Evolutionary conservation across 1,284 basidiomycete genomes (phyloP), one percentile per base, ranked within the genome.

Genomic region (Rhodotorula sp.): DNA sequence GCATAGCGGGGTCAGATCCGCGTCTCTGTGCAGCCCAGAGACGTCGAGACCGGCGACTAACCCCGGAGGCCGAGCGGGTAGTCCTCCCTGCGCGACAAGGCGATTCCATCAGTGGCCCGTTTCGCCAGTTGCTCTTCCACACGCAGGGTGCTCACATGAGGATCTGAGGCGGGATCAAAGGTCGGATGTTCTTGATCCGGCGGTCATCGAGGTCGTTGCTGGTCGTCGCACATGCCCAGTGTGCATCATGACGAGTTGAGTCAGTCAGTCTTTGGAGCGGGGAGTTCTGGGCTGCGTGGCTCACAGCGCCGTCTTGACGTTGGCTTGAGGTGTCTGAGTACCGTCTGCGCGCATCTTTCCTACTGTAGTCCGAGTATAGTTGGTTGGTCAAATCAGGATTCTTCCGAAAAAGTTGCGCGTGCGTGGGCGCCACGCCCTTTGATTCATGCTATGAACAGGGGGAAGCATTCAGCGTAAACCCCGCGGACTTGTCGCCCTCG

Each of bases 41-140:
- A 20, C 23, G 43, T n/a, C 58, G 83, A 86, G 65, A 81, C 89
- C 3, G 26, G 29, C 3, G 29, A 65, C 63, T 31, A 14, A 76
- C 74, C 76, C 43, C 69, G 69, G 34, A 77, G 63, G 49, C 66
- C 65, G 87, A 92, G 83, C 59, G 90, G 90, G 26, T 89, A 84
- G 79, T 97, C 93, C 83, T 97, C 93, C 78, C 91, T 90, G 54
- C 26, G 23, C 23, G 15, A 26, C 5, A 97, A 91, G 57, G 92
- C 92, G 23, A 54, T 21, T 21, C 29, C 48, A 72, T 65, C 51
- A 73, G 59, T 29, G 54, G 56, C 23, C 58, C 39, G 58, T 21
- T 10, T 34, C 21, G 21, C 21, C 8, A n/a, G 39, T 4, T 6
- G 21, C 18, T 8, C 29, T 20, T 7, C 26, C 14, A 34, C 20